Evolutionary conservation across 768 basidiomycete genomes (phyloP).

Genomic region (Kwoniella mangroviensis): DNA sequence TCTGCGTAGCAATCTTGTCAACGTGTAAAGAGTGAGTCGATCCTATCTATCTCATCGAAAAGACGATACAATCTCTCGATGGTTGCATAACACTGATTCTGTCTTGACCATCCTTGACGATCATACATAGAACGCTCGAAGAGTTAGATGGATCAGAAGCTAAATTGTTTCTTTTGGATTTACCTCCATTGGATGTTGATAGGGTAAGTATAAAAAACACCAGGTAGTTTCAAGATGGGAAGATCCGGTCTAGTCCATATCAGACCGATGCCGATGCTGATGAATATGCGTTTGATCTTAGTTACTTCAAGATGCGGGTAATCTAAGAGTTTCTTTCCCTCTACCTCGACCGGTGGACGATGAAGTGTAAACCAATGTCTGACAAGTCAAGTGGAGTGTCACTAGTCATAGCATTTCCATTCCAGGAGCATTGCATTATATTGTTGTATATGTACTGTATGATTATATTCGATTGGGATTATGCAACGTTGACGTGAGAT

Average conservation of each 20-base stretch:
- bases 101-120: too few relatives aligned
- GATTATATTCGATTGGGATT: too few relatives aligned
- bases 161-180: constrained; percentile 50
- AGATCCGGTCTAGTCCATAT: too few relatives aligned
- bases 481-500: too few relatives aligned
- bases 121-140: constrained; percentile 40
- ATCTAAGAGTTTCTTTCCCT: constrained; percentile 44
- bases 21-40: constrained; percentile 51
- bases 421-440: too few relatives aligned
- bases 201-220: constrained; percentile 32
- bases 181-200: constrained; percentile 52
- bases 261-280: too few relatives aligned
- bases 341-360: constrained; percentile 44
- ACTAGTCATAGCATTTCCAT: too few relatives aligned
- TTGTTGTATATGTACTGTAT: too few relatives aligned
- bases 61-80: too few relatives aligned
- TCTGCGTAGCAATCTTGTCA: constrained; percentile 48
- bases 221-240: too few relatives aligned
- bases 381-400: background rate
- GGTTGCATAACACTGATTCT: too few relatives aligned
- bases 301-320: constrained; percentile 52
- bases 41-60: background rate
- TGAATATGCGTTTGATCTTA: constrained; percentile 6
- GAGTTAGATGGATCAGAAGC: constrained; percentile 51
- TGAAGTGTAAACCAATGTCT: background rate